Percentiles rank a stretch among this genome's conserved stretches.
Conservation (phyloP, 2,329 filamentous ascomycete species). For the Hymenoscyphus infarciens region DNA sequence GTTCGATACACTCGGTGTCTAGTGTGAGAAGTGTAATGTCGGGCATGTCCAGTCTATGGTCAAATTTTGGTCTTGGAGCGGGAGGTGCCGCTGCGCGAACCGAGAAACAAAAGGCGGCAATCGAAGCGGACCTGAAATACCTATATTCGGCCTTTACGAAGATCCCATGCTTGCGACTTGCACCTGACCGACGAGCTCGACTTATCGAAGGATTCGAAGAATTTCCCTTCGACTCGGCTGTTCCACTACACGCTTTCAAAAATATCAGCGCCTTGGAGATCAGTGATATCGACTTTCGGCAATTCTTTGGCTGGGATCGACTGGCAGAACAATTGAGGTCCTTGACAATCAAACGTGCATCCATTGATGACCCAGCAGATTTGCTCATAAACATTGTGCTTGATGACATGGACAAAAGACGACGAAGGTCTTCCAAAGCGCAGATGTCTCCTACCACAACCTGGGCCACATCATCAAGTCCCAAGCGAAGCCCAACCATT, state of each 20-base stretch:
- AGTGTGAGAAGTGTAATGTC: conserved; percentile 98
- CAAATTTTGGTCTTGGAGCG: conserved; percentile 76
- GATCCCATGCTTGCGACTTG: conserved; percentile 84
- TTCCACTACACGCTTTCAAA: conserved; percentile 95
- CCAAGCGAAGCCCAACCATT: conserved; percentile 59
- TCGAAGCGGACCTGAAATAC: conserved; percentile 88
- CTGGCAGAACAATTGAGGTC: conserved; percentile 88
- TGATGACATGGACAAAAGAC: conserved; percentile 91
- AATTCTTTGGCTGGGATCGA: conserved; percentile 96
- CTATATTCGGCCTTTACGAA: conserved; percentile 98
- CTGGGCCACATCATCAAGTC: conserved; percentile 57
- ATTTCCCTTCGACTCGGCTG: conserved; percentile 95
- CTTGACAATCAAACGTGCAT: conserved; percentile 81
- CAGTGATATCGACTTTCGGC: conserved; percentile 90
- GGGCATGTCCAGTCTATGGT: conserved; percentile 91
- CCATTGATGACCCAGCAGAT: conserved; percentile 85
- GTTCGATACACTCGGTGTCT: conserved; percentile 91
- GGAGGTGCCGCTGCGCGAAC: conserved; percentile 77
- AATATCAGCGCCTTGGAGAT: conserved; percentile 93
- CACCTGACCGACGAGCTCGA: conserved; percentile 88
- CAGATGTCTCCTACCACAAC: conserved; percentile 75
- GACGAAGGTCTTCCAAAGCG: conserved; percentile 81
- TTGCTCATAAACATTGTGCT: conserved; percentile 89
- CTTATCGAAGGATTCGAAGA: conserved; percentile 93
- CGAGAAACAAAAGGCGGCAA: conserved; percentile 82